A percentile compares a stretch with the other conserved stretches of the same genome.
Evolutionary conservation across 441 rosid genomes (phyloP).

Genomic region (Biscutella auriculata): DNA sequence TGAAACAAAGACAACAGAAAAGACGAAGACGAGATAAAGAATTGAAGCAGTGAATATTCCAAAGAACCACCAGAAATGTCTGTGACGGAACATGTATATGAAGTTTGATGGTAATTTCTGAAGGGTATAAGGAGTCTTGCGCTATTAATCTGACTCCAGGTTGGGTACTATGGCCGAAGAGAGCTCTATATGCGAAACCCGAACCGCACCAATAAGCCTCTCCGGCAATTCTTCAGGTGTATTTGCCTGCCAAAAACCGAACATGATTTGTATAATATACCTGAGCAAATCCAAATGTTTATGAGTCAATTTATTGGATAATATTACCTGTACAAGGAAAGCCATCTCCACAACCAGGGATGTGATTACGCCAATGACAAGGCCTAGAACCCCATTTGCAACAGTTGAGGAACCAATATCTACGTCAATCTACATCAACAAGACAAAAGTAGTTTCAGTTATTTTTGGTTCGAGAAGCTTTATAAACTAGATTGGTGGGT

Average conservation of each 20-base stretch:
- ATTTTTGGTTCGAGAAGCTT: too few relatives aligned
- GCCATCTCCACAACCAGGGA: slow-evolving; percentile 98
- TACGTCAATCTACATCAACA: slow-evolving; percentile 70
- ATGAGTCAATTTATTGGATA: too few relatives aligned
- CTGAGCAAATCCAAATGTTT: background rate
- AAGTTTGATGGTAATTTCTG: too few relatives aligned
- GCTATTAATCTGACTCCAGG: slow-evolving; percentile 36
- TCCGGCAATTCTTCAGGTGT: slow-evolving; percentile 83
- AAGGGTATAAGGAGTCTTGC: background rate
- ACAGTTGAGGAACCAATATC: slow-evolving; percentile 98
- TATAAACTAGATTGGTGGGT: too few relatives aligned
- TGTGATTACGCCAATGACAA: slow-evolving; percentile 82
- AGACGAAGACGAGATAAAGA: background rate
- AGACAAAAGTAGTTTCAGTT: too few relatives aligned
- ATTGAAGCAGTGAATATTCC: slow-evolving; percentile 10
- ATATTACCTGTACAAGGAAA: slow-evolving; percentile 97
- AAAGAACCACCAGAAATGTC: slow-evolving; percentile 15
- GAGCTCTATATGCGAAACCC: slow-evolving; percentile 84
- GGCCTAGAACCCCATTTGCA: slow-evolving; percentile 96
- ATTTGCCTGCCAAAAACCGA: slow-evolving; percentile 44
- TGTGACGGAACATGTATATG: background rate
- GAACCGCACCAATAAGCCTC: slow-evolving; percentile 80
- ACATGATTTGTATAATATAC: too few relatives aligned
- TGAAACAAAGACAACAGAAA: background rate
- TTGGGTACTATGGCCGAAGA: slow-evolving; percentile 74